Evolutionary conservation across 192 early-diverging fungal genomes (phyloP), one percentile per base, ranked within the genome.

Genomic region (Coemansia sp.): DNA sequence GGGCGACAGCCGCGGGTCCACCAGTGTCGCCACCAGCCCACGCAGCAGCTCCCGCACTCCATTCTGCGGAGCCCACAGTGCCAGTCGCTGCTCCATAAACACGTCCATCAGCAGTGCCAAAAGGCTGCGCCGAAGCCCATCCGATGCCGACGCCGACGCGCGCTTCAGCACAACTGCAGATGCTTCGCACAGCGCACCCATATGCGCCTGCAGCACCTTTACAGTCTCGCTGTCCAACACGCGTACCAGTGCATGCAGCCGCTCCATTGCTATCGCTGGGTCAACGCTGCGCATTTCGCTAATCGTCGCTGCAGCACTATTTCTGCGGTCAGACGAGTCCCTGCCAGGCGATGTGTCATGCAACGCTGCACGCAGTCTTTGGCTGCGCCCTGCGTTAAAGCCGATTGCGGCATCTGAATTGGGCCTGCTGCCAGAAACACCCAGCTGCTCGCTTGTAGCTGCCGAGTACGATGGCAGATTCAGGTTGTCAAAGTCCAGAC

Each of bases 21-120:
- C 68, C 36, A 97, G 57, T 4, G 93, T 80, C 49, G 80, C 72
- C 6, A 96, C 82, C 23, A 97, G 71, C 63, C 95, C 91, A 28
- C 86, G 79, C 4, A 95, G 59, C 31, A 92, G 69, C 36, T 76
- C 80, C 42, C 86, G 79, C 11, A 99, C 56, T 0, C 87, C 51
- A 11, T 85, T 82, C 20, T 81, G 81, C 5, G 79, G 79, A 6
- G 91, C 86, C 23, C 71, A 71, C 28, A 56, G 53, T 1, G 93
- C 90, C 40, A 93, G 66, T 11, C 83, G 71, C 15, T 81, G 68
- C 56, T 84, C 83, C 3, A 80, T 70, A 58, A 97, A 98, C 20
- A 95, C 60, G 11, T 84, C 75, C 5, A 93, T 85, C 18, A 96
- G 78, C 23, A 89, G 31, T 0, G 30, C 41, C n/a, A 68, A 48